A percentile compares a stretch with the other conserved stretches of the same genome.
Conservation (phyloP, 805 yeast genomes). For the Nadsonia fulvescens region DNA sequence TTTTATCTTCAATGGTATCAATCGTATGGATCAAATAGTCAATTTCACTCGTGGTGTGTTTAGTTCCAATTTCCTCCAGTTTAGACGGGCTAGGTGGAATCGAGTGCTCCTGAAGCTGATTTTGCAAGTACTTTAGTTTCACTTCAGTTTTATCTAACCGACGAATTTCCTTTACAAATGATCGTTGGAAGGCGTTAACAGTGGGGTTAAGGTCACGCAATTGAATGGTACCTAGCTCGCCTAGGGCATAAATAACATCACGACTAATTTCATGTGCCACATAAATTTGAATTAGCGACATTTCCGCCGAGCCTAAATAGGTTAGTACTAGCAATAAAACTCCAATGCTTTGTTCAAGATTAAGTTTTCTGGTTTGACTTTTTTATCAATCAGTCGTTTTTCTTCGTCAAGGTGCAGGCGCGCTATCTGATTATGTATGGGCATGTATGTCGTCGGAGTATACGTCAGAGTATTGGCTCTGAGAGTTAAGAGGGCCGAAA, state of each 20-base stretch:
- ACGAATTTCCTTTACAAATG: conserved; percentile 75
- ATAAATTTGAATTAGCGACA: conserved; percentile 83
- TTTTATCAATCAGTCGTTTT: no score
- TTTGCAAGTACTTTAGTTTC: conserved; percentile 30
- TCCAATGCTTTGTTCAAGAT: no score
- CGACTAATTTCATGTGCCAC: conserved; percentile 79
- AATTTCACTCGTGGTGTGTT: conserved; percentile 32
- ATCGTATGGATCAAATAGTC: conserved; percentile 53
- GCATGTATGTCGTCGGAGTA: no score
- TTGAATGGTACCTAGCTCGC: conserved; percentile 69
- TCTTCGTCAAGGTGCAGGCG: no score
- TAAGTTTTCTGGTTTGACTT: no score
- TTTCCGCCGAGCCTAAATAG: conserved; percentile 78
- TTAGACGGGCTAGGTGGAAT: no score
- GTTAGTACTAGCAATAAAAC: no score
- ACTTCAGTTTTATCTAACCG: conserved; percentile 67
- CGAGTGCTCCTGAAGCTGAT: conserved; percentile 15
- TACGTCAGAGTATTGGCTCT: no score
- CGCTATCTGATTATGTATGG: no score
- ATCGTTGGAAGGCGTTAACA: conserved; percentile 68
- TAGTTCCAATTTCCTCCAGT: conserved; percentile 3
- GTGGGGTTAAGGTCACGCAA: conserved; percentile 72
- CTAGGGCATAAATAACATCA: conserved; percentile 65
- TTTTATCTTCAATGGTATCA: conserved; percentile 48
- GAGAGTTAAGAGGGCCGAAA: no score